Base-by-base conservation (phyloP, 768 basidiomycete species). In the Rhodotorula paludigena region DNA sequence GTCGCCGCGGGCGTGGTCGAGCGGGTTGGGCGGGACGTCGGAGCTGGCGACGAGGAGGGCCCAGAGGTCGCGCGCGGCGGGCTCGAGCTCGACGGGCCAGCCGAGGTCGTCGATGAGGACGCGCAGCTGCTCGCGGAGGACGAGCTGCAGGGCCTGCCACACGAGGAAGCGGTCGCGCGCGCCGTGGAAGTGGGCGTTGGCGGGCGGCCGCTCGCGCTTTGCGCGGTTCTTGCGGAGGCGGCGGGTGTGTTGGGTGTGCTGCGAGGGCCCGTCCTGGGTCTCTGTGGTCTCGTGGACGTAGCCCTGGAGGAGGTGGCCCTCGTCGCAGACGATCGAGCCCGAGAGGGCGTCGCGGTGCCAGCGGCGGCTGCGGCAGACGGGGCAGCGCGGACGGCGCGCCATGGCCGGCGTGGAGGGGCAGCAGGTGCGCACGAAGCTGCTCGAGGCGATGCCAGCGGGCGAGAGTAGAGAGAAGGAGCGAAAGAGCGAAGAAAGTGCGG, bases 201-300 rank as follows among this genome's bases (percentile, higher is more conserved):
- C 54, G 0, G 48, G 47, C 15, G 39, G 48, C 11, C 52, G 35
- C 18, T 16, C 5, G 28, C 33, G 52, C 23, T 44, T 45, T n/a
- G n/a, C n/a, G 51, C 48, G 48, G 25, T 66, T 61, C 54, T 69
- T 68, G 53, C 67, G 64, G 28, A 64, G 30, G 5, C 66, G 53
- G n/a, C 68, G 61, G 28, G 64, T 60, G 11, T 48, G 48, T 35
- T 58, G 49, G 36, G 66, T 47, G 45, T 63, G 52, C 33, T 69
- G 64, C 2, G 59, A 61, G 5, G 51, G 49, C 6, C 64, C 59
- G 14, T 73, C 72, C 10, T 58, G 58, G 5, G 68, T 52, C 20
- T 73, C 72, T 28, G 36, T 69, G 9, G 71, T 60, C 65, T 73
- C 72, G 20, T 67, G 59, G 11, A 73, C 58, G 68, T 66, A 73